phyloP scores from a whole-genome alignment of 768 basidiomycete species.

The Lentinula lateritia region DNA sequence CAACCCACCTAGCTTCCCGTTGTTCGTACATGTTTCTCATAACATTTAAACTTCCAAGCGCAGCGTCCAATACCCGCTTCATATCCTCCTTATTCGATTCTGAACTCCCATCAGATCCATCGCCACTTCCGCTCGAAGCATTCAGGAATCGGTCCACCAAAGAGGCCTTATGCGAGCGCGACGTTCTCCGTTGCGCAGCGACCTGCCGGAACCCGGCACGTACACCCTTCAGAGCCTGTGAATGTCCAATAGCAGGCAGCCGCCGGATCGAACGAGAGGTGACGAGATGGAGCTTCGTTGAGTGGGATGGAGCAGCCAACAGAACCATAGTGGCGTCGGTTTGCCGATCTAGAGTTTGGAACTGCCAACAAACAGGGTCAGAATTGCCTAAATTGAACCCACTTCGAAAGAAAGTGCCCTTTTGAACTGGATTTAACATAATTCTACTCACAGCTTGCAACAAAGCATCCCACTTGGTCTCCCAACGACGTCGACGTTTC shows the following conservation, averaged over 20 bases:
- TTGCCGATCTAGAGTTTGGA: constrained; percentile 73
- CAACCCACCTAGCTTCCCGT: constrained; percentile 62
- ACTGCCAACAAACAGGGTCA: constrained; percentile 38
- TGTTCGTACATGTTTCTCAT: constrained; percentile 64
- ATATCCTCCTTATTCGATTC: constrained; percentile 59
- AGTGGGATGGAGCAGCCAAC: constrained; percentile 70
- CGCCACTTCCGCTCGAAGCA: constrained; percentile 37
- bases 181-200: constrained; percentile 45
- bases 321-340: constrained; percentile 76
- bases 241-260: constrained; percentile 38
- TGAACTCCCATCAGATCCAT: constrained; percentile 49
- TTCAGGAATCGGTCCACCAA: constrained; percentile 45
- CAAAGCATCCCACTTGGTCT: constrained; percentile 69
- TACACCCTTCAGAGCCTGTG: constrained; percentile 45
- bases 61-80: constrained; percentile 60
- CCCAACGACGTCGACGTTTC: constrained; percentile 68
- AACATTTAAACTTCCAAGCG: constrained; percentile 59
- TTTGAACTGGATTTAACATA: constrained; percentile 4
- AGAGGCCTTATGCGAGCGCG: constrained; percentile 38
- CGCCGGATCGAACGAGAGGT: constrained; percentile 68
- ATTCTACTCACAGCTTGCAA: constrained; percentile 55
- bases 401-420: constrained; percentile 15
- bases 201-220: constrained; percentile 56
- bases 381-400: constrained; percentile 22
- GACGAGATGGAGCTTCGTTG: constrained; percentile 56